A percentile compares a stretch with the other conserved stretches of the same genome.
Conservation (phyloP, 2,329 filamentous ascomycete species). For the Pseudogymnoascus sp. region DNA sequence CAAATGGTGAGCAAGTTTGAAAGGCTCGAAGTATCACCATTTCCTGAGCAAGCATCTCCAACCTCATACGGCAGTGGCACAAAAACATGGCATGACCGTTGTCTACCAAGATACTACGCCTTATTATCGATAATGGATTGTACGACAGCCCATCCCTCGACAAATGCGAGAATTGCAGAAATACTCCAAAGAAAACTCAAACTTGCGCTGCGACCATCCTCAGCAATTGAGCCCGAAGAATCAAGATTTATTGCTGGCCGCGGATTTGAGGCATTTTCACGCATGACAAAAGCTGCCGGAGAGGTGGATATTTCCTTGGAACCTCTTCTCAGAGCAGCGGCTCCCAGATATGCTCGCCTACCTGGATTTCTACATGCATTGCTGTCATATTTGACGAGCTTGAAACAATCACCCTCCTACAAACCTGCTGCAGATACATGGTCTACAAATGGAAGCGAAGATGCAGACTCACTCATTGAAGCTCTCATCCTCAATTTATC, state of each 20-base stretch:
- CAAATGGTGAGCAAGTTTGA: conserved; percentile 66
- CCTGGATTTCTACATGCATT: conserved; percentile 60
- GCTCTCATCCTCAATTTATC: conserved; percentile 68
- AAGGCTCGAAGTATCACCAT: conserved; percentile 54
- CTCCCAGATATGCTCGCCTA: conserved; percentile 58
- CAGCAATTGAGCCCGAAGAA: conserved; percentile 52
- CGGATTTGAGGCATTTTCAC: conserved; percentile 66
- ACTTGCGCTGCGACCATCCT: conserved; percentile 55
- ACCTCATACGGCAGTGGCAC: conserved; percentile 51
- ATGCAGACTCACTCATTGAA: conserved; percentile 54
- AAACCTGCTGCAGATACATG: conserved; percentile 12
- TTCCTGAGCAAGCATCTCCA: conserved; percentile 52
- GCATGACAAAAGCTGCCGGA: conserved; percentile 53
- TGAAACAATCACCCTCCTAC: conserved; percentile 12
- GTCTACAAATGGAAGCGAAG: conserved; percentile 26
- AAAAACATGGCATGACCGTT: conserved; percentile 54
- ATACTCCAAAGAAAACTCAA: conserved; percentile 60
- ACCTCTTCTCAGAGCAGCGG: conserved; percentile 57
- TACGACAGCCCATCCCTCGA: conserved; percentile 58
- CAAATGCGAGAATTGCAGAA: conserved; percentile 58
- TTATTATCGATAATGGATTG: conserved; percentile 57
- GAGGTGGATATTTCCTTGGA: conserved; percentile 55
- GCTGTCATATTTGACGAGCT: conserved; percentile 44
- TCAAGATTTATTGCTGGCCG: conserved; percentile 68
- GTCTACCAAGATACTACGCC: conserved; percentile 60